Percentiles rank a stretch among this genome's conserved stretches.
These are phyloP conservation scores for Auricularia auricula-judae DNA, from an alignment of 768 basidiomycete genomes.

Conservation along the genomic window DNA sequence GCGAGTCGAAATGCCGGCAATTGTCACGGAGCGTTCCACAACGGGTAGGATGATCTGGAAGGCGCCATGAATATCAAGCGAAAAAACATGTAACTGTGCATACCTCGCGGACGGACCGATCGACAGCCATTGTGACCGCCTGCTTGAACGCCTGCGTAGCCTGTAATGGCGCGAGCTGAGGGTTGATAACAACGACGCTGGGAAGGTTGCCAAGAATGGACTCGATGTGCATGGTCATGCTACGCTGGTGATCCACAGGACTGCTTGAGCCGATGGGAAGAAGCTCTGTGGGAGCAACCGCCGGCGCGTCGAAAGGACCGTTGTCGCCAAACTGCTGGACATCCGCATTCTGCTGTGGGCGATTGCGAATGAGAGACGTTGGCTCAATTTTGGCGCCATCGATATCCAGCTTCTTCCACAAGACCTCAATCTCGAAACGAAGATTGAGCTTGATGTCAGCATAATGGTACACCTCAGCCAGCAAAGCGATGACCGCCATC, in stretches of 20 bases:
- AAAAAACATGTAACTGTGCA: not conserved
- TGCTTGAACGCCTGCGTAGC: slow-evolving; percentile 80
- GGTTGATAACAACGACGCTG: slow-evolving; percentile 63
- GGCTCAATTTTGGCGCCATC: slow-evolving; percentile 79
- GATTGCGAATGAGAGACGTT: slow-evolving; percentile 68
- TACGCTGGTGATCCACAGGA: slow-evolving; percentile 54
- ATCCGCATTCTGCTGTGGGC: slow-evolving; percentile 50
- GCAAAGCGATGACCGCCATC: slow-evolving; percentile 85
- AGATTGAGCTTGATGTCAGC: slow-evolving; percentile 93
- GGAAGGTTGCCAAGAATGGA: slow-evolving; percentile 61
- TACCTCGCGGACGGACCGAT: slow-evolving; percentile 90
- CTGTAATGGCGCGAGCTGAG: slow-evolving; percentile 63
- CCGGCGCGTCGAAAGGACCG: slow-evolving; percentile 47
- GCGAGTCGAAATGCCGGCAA: slow-evolving; percentile 93
- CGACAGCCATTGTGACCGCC: slow-evolving; percentile 81
- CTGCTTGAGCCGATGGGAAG: slow-evolving; percentile 16
- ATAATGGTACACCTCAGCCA: slow-evolving; percentile 94
- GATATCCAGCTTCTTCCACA: slow-evolving; percentile 86
- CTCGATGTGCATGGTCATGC: slow-evolving; percentile 70
- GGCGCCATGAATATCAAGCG: too few relatives aligned
- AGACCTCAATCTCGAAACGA: slow-evolving; percentile 96
- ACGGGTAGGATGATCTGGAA: slow-evolving; percentile 87
- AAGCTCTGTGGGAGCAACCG: not conserved
- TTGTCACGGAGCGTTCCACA: slow-evolving; percentile 95
- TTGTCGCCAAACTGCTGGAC: slow-evolving; percentile 16